Base-by-base conservation (phyloP, 2,329 filamentous ascomycete genomes). In the Triangularia verruculosa region DNA sequence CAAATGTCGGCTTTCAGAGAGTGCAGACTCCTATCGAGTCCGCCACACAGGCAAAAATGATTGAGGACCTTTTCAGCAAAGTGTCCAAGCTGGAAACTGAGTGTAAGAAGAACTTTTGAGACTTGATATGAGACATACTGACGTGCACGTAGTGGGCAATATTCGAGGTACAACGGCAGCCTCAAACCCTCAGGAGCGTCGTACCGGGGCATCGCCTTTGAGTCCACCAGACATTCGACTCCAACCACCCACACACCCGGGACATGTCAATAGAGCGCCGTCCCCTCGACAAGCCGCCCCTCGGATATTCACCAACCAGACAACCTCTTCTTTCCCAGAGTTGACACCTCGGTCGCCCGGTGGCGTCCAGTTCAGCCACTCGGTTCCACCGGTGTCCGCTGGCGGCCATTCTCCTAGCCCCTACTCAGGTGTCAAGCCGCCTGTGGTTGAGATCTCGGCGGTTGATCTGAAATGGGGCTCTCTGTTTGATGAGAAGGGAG, bases 401-500 rank as follows among this genome's bases (percentile, higher is more conserved):
- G 27, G 32, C 3, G 8, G 25, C 15, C 24, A 15, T 2, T n/a
- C 39, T 20, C 12, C 57, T 9, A 43, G 32, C 7, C 51, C 52
- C 6, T 20, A 32, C 17, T 47, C 51, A 2, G 15, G 51, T 39
- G 43, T 53, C 13, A 27, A 47, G n/a, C 17, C 39, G 12, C 52
- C 53, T 4, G 47, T 57, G 12, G 70, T 76, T 30, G 84, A 86
- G 64, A 73, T 82, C 65, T 87, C 84, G 1, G 83, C 84, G 1
- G 75, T 90, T 27, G 90, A 93, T 73, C 85, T 84, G 72, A 88
- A 69, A 88, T 96, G 92, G 92, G 89, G 91, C 5, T 81, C 80
- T 9, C 75, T 96, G 2, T 96, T 96, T 72, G 86, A 90, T 55
- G 78, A 81, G 2, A 80, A 87, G 27, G 89, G 88, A 0, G 82